Evolutionary conservation across 1,284 basidiomycete genomes (phyloP).

Genomic region (Inonotus obliquus): DNA sequence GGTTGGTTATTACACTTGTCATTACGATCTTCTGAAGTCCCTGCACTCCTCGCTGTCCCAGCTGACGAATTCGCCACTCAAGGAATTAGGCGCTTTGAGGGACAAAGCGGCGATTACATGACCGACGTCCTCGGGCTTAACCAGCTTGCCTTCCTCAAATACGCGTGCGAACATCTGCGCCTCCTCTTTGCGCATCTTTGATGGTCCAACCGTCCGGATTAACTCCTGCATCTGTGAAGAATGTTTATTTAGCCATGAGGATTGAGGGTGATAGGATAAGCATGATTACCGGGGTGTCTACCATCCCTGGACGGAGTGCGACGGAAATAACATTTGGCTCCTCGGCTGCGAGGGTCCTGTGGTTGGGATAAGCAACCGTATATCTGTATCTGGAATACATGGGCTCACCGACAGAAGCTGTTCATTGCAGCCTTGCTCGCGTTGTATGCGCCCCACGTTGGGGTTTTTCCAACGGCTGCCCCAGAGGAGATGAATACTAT

Average conservation of each 20-base stretch:
- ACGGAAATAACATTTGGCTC: constrained; percentile 71
- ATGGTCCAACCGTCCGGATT: constrained; percentile 43
- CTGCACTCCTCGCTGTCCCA: constrained; percentile 65
- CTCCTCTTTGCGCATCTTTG: constrained; percentile 48
- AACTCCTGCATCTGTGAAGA: constrained; percentile 67
- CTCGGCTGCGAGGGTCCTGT: constrained; percentile 77
- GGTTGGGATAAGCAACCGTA: not conserved
- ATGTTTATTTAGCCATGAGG: not conserved
- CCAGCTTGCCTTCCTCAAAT: constrained; percentile 58
- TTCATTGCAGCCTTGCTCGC: constrained; percentile 84
- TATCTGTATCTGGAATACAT: not conserved
- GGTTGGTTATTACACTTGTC: not conserved
- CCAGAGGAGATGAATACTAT: constrained; percentile 82
- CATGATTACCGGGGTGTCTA: constrained; percentile 62
- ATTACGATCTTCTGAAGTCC: constrained; percentile 37
- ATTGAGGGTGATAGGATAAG: constrained; percentile 6
- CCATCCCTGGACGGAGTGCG: constrained; percentile 80
- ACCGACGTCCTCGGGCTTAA: constrained; percentile 66
- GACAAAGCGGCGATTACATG: constrained; percentile 71
- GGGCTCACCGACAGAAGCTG: constrained; percentile 61
- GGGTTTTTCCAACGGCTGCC: constrained; percentile 61
- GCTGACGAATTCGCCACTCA: constrained; percentile 73
- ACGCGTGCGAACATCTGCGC: constrained; percentile 56
- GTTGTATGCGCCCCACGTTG: constrained; percentile 78
- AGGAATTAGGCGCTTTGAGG: constrained; percentile 46